Evolutionary conservation across 352 stramenopile genomes (phyloP), one percentile per base, ranked within the genome.

Genomic region (Phytophthora ohioensis): DNA sequence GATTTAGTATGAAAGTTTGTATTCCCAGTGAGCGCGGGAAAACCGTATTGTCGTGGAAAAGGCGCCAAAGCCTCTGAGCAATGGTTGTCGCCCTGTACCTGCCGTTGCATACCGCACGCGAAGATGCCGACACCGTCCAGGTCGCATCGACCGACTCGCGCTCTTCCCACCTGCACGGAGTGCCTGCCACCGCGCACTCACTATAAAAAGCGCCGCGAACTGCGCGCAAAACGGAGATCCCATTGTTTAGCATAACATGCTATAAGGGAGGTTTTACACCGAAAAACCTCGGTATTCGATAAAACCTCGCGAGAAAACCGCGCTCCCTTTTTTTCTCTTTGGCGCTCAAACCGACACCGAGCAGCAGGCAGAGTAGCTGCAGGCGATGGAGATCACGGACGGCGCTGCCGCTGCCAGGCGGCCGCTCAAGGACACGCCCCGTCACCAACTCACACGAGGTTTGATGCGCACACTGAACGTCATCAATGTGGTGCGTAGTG

Each of bases 391-490:
- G 56, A 72, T 56, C 46, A 75, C 46, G 46, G 57, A 68, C 38
- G 63, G 42, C 45, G 46, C 43, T 15, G 56, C 42, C 52, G 48
- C 36, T 46, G 32, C 67, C 61, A 67, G 51, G 65, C 83, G 83
- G 36, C 30, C 59, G 43, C 66, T 78, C 34, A 72, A 73, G 21
- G 64, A 83, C 45, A 75, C 73, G 55, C 86, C 84, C 32, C 64
- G 87, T 51, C 43, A 81, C 45, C 80, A 98, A 84, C 89, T 99
- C 62, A 97, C 92, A 35, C 69, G 96, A 7, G 77, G 88, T 21
- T 88, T 99, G 43, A 97, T 99, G 79, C 84, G 97, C 70, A 99
- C 97, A 13, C 98, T 99, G 79, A 99, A 98, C 75, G 69, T 88
- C 51, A 99, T 99, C 78, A 99, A 99, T 80, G 56, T 76, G 67